phyloP scores from a whole-genome alignment of 805 yeast genomes.

The Ogataea parapolymorpha region DNA sequence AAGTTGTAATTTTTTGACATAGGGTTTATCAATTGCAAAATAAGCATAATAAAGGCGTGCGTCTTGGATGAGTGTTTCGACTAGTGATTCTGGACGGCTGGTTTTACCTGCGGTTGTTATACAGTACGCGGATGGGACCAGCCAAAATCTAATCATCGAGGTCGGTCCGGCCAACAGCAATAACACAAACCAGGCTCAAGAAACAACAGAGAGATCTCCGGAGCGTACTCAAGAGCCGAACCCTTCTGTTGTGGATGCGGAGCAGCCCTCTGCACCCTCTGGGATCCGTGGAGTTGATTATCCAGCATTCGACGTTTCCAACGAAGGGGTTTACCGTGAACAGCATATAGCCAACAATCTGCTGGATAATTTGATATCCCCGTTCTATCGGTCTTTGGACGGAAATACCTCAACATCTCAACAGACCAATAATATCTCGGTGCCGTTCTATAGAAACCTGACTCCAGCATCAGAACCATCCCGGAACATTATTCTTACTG shows the following conservation, averaged over 20 bases:
- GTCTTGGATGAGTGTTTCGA: conserved; percentile 7
- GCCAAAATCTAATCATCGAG: conserved; percentile 30
- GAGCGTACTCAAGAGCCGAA: not conserved
- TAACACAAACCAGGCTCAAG: conserved; percentile 1
- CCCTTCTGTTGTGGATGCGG: not conserved
- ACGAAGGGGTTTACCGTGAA: conserved; percentile 31
- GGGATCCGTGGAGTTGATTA: conserved; percentile 34
- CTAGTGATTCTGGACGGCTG: conserved; percentile 21
- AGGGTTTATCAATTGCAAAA: not conserved
- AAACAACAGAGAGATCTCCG: conserved; percentile 1
- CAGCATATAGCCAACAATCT: conserved; percentile 19
- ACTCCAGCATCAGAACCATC: conserved; percentile 22
- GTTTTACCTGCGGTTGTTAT: conserved; percentile 31
- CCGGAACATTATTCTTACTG: conserved; percentile 39
- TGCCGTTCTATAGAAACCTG: conserved; percentile 3
- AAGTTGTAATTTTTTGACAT: conserved; percentile 7
- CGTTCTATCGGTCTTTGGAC: conserved; percentile 25
- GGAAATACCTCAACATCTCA: conserved; percentile 6
- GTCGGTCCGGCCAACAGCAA: conserved; percentile 26
- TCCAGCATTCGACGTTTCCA: conserved; percentile 37
- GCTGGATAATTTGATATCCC: conserved; percentile 24
- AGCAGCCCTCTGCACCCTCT: conserved; percentile 1
- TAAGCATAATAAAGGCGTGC: not conserved
- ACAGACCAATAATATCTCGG: not conserved
- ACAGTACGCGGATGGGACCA: conserved; percentile 30